These are phyloP conservation scores for Candida tammaniensis DNA, from an alignment of 805 yeast genomes.

Conservation along the genomic window DNA sequence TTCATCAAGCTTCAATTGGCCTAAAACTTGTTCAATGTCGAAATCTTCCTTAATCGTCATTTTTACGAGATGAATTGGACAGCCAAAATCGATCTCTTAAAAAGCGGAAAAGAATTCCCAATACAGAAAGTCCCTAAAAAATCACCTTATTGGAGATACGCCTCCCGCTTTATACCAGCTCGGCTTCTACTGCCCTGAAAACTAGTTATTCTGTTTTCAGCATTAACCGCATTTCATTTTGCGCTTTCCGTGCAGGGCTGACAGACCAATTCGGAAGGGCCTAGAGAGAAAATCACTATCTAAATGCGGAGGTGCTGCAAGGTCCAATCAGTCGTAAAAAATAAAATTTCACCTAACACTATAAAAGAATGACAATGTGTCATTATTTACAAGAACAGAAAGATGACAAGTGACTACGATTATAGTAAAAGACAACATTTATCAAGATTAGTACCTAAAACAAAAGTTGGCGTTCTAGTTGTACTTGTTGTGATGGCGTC, in stretches of 20 bases:
- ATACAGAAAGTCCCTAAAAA: too few relatives aligned
- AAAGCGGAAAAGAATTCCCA: too few relatives aligned
- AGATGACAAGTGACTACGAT: conserved; percentile 16
- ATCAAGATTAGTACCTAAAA: too few relatives aligned
- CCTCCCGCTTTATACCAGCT: not conserved
- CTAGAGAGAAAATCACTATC: not conserved
- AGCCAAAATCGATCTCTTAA: too few relatives aligned
- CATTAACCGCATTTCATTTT: not conserved
- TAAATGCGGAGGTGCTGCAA: not conserved
- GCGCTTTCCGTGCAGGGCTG: not conserved
- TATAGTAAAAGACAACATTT: not conserved
- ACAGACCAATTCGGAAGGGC: not conserved
- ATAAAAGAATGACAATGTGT: too few relatives aligned
- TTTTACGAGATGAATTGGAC: conserved; percentile 26
- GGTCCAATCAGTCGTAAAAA: not conserved
- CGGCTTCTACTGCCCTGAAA: not conserved
- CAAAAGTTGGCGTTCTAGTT: too few relatives aligned
- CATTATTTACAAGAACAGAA: conserved; percentile 11
- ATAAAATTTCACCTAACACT: not conserved
- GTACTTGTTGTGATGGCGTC: too few relatives aligned
- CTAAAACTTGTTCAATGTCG: conserved; percentile 21
- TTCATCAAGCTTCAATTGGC: conserved; percentile 25
- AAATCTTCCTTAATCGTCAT: conserved; percentile 16
- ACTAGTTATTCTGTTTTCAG: not conserved
- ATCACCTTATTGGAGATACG: too few relatives aligned